These are phyloP conservation scores for Amanita polypyramis DNA, from an alignment of 768 basidiomycete genomes.

Conservation along the genomic window DNA sequence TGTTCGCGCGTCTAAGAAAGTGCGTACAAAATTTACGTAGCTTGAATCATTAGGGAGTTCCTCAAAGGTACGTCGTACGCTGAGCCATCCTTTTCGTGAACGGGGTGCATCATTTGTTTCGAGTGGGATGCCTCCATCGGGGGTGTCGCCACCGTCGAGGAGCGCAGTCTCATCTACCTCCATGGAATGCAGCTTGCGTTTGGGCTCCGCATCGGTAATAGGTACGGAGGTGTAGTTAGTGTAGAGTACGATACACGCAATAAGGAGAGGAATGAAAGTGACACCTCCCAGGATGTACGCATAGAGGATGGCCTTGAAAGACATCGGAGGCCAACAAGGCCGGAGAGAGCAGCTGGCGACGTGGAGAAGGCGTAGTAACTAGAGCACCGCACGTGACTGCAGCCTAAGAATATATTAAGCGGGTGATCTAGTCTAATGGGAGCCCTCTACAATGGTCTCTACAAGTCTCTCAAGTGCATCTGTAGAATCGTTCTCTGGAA, in stretches of 20 bases:
- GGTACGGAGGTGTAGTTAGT: slow-evolving; percentile 81
- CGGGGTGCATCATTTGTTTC: slow-evolving; percentile 48
- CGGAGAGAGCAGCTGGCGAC: not conserved
- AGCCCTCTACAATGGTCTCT: slow-evolving; percentile 54
- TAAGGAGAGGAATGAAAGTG: slow-evolving; percentile 76
- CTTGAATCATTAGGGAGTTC: slow-evolving; percentile 51
- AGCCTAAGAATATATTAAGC: no score
- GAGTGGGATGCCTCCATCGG: slow-evolving; percentile 15
- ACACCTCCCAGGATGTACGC: slow-evolving; percentile 86
- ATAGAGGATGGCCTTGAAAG: slow-evolving; percentile 60
- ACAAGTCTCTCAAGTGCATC: slow-evolving; percentile 65
- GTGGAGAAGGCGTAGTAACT: not conserved
- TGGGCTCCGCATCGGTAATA: slow-evolving; percentile 45
- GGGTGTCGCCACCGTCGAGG: slow-evolving; percentile 6
- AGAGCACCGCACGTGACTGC: no score
- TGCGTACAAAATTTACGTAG: slow-evolving; percentile 72
- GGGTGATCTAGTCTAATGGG: slow-evolving; percentile 24
- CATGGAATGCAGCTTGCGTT: slow-evolving; percentile 17
- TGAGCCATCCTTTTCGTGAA: slow-evolving; percentile 75
- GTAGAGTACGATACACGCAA: slow-evolving; percentile 46
- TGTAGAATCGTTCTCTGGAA: slow-evolving; percentile 79
- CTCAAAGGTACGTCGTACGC: slow-evolving; percentile 70
- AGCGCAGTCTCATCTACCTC: slow-evolving; percentile 19
- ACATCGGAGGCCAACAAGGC: slow-evolving; percentile 35
- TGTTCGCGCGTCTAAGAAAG: slow-evolving; percentile 72